Base-by-base conservation (phyloP, 768 basidiomycete species). In the Lentinula raphanica region DNA sequence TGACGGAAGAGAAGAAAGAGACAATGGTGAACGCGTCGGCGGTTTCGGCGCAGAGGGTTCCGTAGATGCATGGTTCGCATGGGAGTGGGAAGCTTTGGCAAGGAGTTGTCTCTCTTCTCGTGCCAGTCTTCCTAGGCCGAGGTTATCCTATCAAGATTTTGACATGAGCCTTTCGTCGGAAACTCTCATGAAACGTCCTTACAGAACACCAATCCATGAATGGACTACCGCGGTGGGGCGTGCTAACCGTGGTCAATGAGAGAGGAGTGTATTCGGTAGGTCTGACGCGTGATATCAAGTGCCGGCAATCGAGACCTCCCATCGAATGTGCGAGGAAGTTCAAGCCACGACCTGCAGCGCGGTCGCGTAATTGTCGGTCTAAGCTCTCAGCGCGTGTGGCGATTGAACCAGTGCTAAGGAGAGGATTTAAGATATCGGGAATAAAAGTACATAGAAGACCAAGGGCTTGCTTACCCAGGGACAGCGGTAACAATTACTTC, bases 121-220 rank as follows among this genome's bases (percentile, higher is more conserved):
- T 17, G 58, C 42, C 6, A 23, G 7, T 23, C 84, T 85, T 1
- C 97, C 97, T 32, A 99, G 84, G 7, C 97, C 97, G 63, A 99
- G 90, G 64, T 96, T 90, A 45, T 89, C 90, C 88, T 93, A 63
- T 5, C 17, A 48, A 12, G 9, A 53, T 15, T n/a, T 50, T 63
- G 48, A 59, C 56, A 56, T 60, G 36, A 56, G 38, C 50, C 27
- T 59, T 3, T n/a, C 49, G 54, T 58, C 9, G 13, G 17, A 11
- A 38, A 49, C 32, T 36, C 25, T 40, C 46, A 27, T 17, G 3
- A 17, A 38, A 29, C 58, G 44, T 27, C 25, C 88, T 66, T 66
- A 91, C 92, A 49, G 84, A 80, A 74, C 96, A 98, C 97, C 97
- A 99, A 69, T 97, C 93, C 97, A 99, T 99, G 72, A 99, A 98